Base-by-base conservation (phyloP, 1,284 basidiomycete genomes). In the Tilletia horrida region DNA sequence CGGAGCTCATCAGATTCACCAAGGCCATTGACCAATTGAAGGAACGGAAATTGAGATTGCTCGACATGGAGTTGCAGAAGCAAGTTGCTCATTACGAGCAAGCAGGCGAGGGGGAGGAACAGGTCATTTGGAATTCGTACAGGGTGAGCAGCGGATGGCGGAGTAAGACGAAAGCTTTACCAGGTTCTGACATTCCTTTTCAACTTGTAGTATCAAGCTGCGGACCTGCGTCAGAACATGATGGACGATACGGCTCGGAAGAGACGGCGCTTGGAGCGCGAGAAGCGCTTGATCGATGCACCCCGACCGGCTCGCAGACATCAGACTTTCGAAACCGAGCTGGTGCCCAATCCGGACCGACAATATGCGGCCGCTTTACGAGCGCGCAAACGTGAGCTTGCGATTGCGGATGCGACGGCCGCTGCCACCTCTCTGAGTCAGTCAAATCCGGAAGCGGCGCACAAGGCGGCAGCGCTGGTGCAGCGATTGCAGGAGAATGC, bases 201-300 rank as follows among this genome's bases (percentile, higher is more conserved):
- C n/a, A n/a, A n/a, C n/a, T n/a, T n/a, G n/a, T n/a, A 88, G 85
- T 89, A 87, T 68, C 84, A 87, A 21, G 85, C 88, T 65, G 88
- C 90, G 73, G 88, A 89, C 59, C 83, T 93, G n/a, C 89, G 92
- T 72, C 88, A 86, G 0, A 87, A 88, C 18, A 89, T 92, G 88
- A 88, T 92, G 64, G 87, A 91, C 0, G 91, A 93, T 72, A 87
- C 88, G 16, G 91, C 90, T 73, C 85, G 90, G 69, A 92, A 93
- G 81, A 85, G 90, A 63, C 85, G 92, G 47, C 86, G 86, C 64
- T 81, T 94, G 31, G 92, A 94, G 78, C 85, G 92, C 67, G 92
- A 93, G 67, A 86, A 91, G 71, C 85, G 91, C 66, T 84, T 86
- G 0, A 73, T 88, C 2, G 91, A 93, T 74, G 85, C 88, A n/a